These are phyloP conservation scores for Rutstroemia sp. DNA, from an alignment of 2,329 filamentous ascomycete genomes.

Conservation along the genomic window DNA sequence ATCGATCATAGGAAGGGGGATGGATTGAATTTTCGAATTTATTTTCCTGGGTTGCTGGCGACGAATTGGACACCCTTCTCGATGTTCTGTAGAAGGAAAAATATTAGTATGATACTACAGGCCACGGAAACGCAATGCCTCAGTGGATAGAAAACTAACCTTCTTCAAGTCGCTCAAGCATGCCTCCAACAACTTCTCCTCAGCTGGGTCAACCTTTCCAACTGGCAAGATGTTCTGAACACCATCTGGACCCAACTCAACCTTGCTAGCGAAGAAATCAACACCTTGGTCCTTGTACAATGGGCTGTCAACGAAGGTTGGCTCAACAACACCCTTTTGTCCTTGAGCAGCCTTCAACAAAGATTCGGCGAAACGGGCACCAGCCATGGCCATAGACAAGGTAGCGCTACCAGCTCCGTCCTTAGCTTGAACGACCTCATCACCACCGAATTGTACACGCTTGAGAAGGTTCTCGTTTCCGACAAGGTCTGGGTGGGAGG, in stretches of 20 bases:
- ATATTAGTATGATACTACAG: slow-evolving; percentile 82
- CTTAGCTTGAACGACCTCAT: slow-evolving; percentile 99
- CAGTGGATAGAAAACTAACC: slow-evolving; percentile 14
- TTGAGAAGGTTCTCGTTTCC: slow-evolving; percentile 70
- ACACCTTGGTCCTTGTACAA: slow-evolving; percentile 98
- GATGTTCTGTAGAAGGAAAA: slow-evolving; percentile 85
- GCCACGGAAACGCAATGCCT: slow-evolving; percentile 57
- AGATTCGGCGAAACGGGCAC: slow-evolving; percentile 76
- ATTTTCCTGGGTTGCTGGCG: slow-evolving; percentile 15
- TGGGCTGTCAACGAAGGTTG: slow-evolving; percentile 92
- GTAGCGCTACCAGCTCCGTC: slow-evolving; percentile 94
- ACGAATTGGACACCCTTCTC: slow-evolving; percentile 84
- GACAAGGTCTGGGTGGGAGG: slow-evolving; percentile 74
- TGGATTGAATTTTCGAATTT: slow-evolving; percentile 4
- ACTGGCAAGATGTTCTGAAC: slow-evolving; percentile 88
- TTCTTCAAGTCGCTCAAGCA: slow-evolving; percentile 78
- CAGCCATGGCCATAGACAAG: slow-evolving; percentile 97
- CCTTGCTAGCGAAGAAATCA: slow-evolving; percentile 92
- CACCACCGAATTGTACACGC: slow-evolving; percentile 96
- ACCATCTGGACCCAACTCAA: slow-evolving; percentile 94
- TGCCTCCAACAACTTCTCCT: slow-evolving; percentile 85
- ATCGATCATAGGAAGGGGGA: background rate
- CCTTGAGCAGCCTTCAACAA: slow-evolving; percentile 88
- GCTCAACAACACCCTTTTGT: slow-evolving; percentile 92
- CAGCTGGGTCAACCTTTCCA: slow-evolving; percentile 74